These are phyloP conservation scores for Phialophora expanda DNA, from an alignment of 2,329 filamentous ascomycete species.

Conservation along the genomic window DNA sequence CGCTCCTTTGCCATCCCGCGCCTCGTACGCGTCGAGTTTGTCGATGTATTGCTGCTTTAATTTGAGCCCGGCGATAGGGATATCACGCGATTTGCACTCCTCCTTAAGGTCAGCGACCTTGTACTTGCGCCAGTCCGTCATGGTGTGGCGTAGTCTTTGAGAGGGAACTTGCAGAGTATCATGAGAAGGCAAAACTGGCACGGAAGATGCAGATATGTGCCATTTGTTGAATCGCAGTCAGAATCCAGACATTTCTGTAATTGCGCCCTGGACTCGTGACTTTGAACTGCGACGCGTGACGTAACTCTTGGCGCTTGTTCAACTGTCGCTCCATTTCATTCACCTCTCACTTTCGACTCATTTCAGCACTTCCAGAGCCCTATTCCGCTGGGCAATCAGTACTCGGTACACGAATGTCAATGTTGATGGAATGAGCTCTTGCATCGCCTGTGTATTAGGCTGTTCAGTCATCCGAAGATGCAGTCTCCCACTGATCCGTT, in stretches of 20 bases:
- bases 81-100: constrained; percentile 74
- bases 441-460: neutral
- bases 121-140: constrained; percentile 62
- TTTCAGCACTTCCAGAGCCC: neutral
- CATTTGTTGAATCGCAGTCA: neutral
- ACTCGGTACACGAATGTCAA: neutral
- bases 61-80: constrained; percentile 72
- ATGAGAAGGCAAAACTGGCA: no score
- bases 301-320: neutral
- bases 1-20: constrained; percentile 37
- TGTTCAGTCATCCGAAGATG: neutral
- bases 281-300: neutral
- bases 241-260: neutral
- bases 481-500: neutral
- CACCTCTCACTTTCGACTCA: neutral
- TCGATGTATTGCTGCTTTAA: constrained; percentile 68
- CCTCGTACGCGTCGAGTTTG: constrained; percentile 58
- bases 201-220: neutral
- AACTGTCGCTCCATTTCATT: neutral
- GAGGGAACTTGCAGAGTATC: neutral
- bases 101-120: constrained; percentile 78
- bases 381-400: neutral
- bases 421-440: neutral
- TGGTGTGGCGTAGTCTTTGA: constrained; percentile 40
- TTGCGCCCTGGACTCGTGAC: neutral